A percentile compares a stretch with the other conserved stretches of the same genome.
phyloP scores from a whole-genome alignment of 768 basidiomycete genomes.

The Amylocystis lapponica region DNA sequence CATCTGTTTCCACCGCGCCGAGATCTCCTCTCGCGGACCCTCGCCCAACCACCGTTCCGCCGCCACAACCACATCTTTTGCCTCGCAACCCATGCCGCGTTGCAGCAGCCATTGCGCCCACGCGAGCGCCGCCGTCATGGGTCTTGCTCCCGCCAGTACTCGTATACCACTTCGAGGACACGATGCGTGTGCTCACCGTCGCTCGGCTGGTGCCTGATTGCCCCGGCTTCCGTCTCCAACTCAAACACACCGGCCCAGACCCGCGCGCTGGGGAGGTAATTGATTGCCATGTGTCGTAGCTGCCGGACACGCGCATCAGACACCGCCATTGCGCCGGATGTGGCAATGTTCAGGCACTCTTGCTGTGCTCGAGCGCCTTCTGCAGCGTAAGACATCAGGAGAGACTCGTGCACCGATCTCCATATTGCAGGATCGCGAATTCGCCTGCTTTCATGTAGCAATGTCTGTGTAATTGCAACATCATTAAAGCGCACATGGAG shows the following conservation, averaged over 20 bases:
- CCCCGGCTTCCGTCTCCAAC: constrained; percentile 15
- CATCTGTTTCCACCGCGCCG: too few species aligned
- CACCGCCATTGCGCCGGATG: background rate
- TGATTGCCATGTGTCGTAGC: constrained; percentile 36
- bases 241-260: constrained; percentile 42
- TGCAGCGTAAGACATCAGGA: constrained; percentile 41
- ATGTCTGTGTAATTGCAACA: background rate
- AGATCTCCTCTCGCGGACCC: too few species aligned
- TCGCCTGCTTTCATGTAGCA: constrained; percentile 41
- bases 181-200: constrained; percentile 9
- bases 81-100: constrained; percentile 36
- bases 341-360: background rate
- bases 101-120: constrained; percentile 46
- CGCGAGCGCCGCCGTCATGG: constrained; percentile 31
- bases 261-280: constrained; percentile 36
- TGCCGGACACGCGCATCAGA: constrained; percentile 14
- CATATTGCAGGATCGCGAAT: constrained; percentile 30
- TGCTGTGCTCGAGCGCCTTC: constrained; percentile 1
- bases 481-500: background rate
- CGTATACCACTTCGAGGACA: constrained; percentile 34
- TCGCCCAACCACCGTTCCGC: constrained; percentile 23
- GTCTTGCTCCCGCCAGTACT: constrained; percentile 38
- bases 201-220: constrained; percentile 21
- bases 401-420: constrained; percentile 37
- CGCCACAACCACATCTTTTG: constrained; percentile 31